Evolutionary conservation across 1,139 yeast species (phyloP).

Genomic region (Blastobotrys serpentis): DNA sequence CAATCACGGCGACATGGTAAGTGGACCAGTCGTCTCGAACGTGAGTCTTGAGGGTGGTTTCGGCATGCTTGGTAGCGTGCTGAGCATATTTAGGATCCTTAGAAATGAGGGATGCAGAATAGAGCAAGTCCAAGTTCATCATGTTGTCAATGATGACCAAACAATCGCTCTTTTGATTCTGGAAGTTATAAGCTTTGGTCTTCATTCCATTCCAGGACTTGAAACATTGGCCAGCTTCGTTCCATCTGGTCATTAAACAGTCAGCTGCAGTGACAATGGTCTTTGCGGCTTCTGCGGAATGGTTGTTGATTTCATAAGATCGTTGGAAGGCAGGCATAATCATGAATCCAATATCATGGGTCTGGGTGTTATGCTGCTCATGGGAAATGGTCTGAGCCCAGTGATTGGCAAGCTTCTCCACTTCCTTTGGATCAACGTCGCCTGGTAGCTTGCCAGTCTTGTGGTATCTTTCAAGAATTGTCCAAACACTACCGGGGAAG

Average conservation of each 20-base stretch:
- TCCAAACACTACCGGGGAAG: slow-evolving; percentile 35
- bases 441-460: slow-evolving; percentile 5
- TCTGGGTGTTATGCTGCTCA: slow-evolving; percentile 32
- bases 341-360: slow-evolving; percentile 37
- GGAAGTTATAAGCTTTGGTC: slow-evolving; percentile 25
- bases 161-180: slow-evolving; percentile 27
- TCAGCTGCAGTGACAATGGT: slow-evolving; percentile 33
- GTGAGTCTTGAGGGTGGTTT: slow-evolving; percentile 31
- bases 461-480: slow-evolving; percentile 29
- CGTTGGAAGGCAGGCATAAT: slow-evolving; percentile 33
- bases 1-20: slow-evolving; percentile 34
- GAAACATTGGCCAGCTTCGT: slow-evolving; percentile 31
- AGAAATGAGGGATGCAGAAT: slow-evolving; percentile 32
- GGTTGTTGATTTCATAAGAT: slow-evolving; percentile 26
- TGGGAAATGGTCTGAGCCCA: slow-evolving; percentile 30
- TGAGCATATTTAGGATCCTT: slow-evolving; percentile 34
- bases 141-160: slow-evolving; percentile 39
- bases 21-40: slow-evolving; percentile 35
- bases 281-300: slow-evolving; percentile 25
- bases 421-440: slow-evolving; percentile 19
- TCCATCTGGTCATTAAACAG: slow-evolving; percentile 32
- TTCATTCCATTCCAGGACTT: slow-evolving; percentile 33
- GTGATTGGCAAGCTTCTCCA: slow-evolving; percentile 30
- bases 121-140: slow-evolving; percentile 37
- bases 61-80: slow-evolving; percentile 37